A percentile compares a stretch with the other conserved stretches of the same genome.
These are phyloP conservation scores for Carpinus viminea DNA, from an alignment of 306 rosid species.

Conservation along the genomic window DNA sequence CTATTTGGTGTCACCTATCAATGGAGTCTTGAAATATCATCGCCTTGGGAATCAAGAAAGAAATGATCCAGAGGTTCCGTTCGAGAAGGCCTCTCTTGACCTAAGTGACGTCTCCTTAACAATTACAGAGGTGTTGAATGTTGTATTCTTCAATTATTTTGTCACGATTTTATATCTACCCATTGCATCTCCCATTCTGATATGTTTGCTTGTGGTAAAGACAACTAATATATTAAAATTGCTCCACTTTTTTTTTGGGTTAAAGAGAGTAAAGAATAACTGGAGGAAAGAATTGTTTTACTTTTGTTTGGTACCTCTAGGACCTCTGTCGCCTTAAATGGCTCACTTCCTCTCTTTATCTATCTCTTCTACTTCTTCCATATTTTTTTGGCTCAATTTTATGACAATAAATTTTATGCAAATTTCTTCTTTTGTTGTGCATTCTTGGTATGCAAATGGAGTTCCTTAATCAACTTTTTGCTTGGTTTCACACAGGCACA, in stretches of 20 bases:
- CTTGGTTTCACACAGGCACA: constrained; percentile 54
- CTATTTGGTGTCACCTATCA: constrained; percentile 86
- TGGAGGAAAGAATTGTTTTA: not conserved
- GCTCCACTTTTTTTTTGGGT: too few species aligned
- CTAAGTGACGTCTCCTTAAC: constrained; percentile 84
- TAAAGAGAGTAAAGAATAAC: not conserved
- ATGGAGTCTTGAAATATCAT: constrained; percentile 82
- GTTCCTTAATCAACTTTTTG: constrained; percentile 13
- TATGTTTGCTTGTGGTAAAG: not conserved
- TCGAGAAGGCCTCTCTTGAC: constrained; percentile 80
- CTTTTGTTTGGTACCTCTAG: not conserved
- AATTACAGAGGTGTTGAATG: constrained; percentile 67
- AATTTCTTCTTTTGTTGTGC: not conserved
- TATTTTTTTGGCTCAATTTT: not conserved
- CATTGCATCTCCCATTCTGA: not conserved
- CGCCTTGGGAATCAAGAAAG: constrained; percentile 95
- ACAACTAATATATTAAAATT: too few species aligned
- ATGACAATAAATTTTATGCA: not conserved
- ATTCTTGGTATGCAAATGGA: not conserved
- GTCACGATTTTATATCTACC: not conserved
- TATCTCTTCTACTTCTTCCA: not conserved
- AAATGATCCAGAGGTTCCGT: constrained; percentile 79
- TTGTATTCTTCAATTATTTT: constrained; percentile 6
- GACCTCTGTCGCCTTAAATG: not conserved
- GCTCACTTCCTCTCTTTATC: not conserved